Evolutionary conservation across 2,329 filamentous ascomycete genomes (phyloP).

Genomic region (Cladosporium sp.): DNA sequence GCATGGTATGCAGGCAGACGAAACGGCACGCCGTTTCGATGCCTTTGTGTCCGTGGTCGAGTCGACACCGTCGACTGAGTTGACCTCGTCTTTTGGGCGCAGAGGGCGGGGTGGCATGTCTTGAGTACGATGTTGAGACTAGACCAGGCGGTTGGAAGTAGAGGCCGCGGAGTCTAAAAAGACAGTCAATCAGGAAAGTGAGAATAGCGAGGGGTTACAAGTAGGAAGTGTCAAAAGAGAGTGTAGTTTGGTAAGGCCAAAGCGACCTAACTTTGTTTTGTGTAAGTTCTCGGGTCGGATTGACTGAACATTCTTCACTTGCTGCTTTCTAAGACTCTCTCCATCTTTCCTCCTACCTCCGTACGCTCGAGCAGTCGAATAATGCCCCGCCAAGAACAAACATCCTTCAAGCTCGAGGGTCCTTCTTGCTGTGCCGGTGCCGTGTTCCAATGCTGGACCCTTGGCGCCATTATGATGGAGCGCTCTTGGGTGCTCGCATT

Average conservation of each 20-base stretch:
- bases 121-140: not conserved
- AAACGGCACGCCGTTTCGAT: constrained; percentile 34
- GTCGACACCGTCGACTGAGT: constrained; percentile 17
- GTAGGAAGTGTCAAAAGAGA: not conserved
- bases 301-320: not conserved
- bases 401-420: not conserved
- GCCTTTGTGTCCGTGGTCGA: constrained; percentile 26
- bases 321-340: constrained; percentile 9
- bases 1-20: constrained; percentile 47
- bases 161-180: not conserved
- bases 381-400: constrained; percentile 8
- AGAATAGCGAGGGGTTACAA: constrained; percentile 1
- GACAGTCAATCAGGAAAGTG: constrained; percentile 4
- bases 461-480: constrained; percentile 5
- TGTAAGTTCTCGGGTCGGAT: constrained; percentile 7
- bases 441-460: not conserved
- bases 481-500: constrained; percentile 8
- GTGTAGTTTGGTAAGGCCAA: not conserved
- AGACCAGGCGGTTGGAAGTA: not conserved
- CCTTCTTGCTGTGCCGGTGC: not conserved
- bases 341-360: no score
- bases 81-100: constrained; percentile 29
- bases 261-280: constrained; percentile 10
- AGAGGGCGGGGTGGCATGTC: constrained; percentile 31
- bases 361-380: not conserved